phyloP scores from a whole-genome alignment of 2,329 filamentous ascomycete genomes.

The Fusarium vanettenii region DNA sequence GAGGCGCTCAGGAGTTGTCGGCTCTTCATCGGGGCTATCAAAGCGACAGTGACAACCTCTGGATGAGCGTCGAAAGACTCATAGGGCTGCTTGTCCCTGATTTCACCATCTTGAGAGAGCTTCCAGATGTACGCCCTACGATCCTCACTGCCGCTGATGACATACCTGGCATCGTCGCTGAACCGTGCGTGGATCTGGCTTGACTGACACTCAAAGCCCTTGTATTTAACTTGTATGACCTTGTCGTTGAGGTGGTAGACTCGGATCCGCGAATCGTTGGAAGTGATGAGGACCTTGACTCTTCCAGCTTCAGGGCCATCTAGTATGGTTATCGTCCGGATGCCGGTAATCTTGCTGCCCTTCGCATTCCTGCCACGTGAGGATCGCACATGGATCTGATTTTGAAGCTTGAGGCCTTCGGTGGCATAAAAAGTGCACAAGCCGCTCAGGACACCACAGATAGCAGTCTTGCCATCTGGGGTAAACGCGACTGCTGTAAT shows the following conservation, averaged over 20 bases:
- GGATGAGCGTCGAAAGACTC: constrained; percentile 94
- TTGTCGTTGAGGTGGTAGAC: constrained; percentile 91
- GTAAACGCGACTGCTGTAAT: constrained; percentile 95
- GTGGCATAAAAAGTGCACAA: constrained; percentile 93
- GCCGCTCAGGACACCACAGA: constrained; percentile 88
- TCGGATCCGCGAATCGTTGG: constrained; percentile 92
- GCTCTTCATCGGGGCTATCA: constrained; percentile 84
- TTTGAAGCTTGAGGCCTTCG: constrained; percentile 84
- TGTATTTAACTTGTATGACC: constrained; percentile 87
- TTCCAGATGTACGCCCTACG: constrained; percentile 92
- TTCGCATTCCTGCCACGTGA: constrained; percentile 93
- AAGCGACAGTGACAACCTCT: constrained; percentile 87
- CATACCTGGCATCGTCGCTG: constrained; percentile 85
- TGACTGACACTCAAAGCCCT: constrained; percentile 88
- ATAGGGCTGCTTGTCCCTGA: constrained; percentile 82
- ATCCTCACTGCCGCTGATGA: constrained; percentile 95
- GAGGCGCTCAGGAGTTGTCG: constrained; percentile 82
- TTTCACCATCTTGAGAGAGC: constrained; percentile 64
- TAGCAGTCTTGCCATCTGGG: constrained; percentile 88
- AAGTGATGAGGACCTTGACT: constrained; percentile 88
- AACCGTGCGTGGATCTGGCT: constrained; percentile 93
- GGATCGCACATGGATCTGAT: constrained; percentile 93
- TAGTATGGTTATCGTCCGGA: constrained; percentile 77
- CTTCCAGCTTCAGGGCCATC: constrained; percentile 64
- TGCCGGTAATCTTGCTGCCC: constrained; percentile 96